A percentile compares a stretch with the other conserved stretches of the same genome.
phyloP scores from a whole-genome alignment of 148 eudicot species.

The Amaranthus palmeri region DNA sequence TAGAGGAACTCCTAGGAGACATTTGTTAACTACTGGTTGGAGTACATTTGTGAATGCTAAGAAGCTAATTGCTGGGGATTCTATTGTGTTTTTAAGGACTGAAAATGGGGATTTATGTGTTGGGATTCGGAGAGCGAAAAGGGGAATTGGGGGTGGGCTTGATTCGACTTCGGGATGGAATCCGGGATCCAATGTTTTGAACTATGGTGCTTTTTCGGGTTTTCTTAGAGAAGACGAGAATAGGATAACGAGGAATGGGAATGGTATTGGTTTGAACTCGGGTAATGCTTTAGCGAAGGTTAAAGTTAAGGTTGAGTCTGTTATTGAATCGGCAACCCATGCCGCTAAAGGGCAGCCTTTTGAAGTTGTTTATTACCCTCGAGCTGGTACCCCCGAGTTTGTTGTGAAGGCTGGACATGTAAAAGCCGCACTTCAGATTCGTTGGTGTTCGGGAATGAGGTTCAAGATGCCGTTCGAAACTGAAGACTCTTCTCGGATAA shows the following conservation, averaged over 20 bases:
- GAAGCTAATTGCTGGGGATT: slow-evolving; percentile 89
- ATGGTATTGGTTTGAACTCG: slow-evolving; percentile 25
- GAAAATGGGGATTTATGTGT: slow-evolving; percentile 88
- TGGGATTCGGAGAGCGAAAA: slow-evolving; percentile 79
- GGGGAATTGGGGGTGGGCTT: slow-evolving; percentile 59
- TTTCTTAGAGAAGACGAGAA: slow-evolving; percentile 62
- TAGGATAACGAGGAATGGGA: slow-evolving; percentile 39
- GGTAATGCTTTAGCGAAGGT: slow-evolving; percentile 35
- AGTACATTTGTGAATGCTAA: slow-evolving; percentile 93
- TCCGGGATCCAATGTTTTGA: slow-evolving; percentile 41
- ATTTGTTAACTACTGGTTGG: slow-evolving; percentile 93
- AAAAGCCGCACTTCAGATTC: slow-evolving; percentile 57
- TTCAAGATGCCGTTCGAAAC: slow-evolving; percentile 97
- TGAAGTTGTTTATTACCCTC: slow-evolving; percentile 84
- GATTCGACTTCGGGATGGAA: slow-evolving; percentile 72
- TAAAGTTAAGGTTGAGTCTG: slow-evolving; percentile 57
- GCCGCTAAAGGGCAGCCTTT: slow-evolving; percentile 66
- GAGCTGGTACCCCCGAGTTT: slow-evolving; percentile 94
- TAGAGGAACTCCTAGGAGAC: slow-evolving; percentile 89
- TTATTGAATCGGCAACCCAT: slow-evolving; percentile 55
- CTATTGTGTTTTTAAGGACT: slow-evolving; percentile 83
- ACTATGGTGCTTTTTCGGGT: slow-evolving; percentile 64
- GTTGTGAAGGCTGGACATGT: slow-evolving; percentile 71
- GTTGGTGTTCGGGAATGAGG: slow-evolving; percentile 94
- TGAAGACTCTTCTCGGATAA: slow-evolving; percentile 86